These are phyloP conservation scores for Wickerhamomyces canadensis DNA, from an alignment of 805 yeast genomes.

Conservation along the genomic window DNA sequence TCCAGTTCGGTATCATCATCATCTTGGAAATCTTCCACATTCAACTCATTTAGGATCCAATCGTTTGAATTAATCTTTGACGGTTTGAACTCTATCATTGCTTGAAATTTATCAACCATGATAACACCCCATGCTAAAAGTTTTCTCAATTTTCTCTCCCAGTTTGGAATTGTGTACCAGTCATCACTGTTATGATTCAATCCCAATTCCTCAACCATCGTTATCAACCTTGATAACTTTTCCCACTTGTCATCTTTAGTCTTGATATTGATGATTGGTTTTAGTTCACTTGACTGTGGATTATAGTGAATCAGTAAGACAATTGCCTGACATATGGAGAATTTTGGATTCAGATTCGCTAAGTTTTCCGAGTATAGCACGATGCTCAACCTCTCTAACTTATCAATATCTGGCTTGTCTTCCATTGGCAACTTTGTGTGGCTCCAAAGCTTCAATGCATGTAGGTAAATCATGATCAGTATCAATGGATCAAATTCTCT, in stretches of 20 bases:
- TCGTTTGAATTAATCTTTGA: constrained; percentile 19
- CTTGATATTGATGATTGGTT: constrained; percentile 4
- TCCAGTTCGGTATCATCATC: constrained; percentile 15
- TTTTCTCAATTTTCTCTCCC: constrained; percentile 26
- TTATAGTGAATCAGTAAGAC: constrained; percentile 27
- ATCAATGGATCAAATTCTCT: constrained; percentile 27
- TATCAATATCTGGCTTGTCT: constrained; percentile 17
- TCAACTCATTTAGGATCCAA: constrained; percentile 21
- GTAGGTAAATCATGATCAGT: constrained; percentile 22
- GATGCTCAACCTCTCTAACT: constrained; percentile 23
- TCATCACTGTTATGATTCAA: constrained; percentile 21
- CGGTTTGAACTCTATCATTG: constrained; percentile 23
- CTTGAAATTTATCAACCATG: constrained; percentile 23
- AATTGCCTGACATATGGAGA: constrained; percentile 35
- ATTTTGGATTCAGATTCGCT: constrained; percentile 23
- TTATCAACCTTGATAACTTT: constrained; percentile 17
- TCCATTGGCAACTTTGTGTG: constrained; percentile 13
- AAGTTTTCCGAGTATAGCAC: constrained; percentile 23
- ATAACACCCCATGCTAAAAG: constrained; percentile 22
- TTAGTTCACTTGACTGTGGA: constrained; percentile 1
- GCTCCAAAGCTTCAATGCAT: constrained; percentile 22
- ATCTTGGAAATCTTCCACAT: constrained; percentile 16
- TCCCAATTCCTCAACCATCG: constrained; percentile 25
- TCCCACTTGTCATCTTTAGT: constrained; percentile 18
- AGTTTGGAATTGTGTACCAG: constrained; percentile 22